These are phyloP conservation scores for Pachyrhizus erosus DNA, from an alignment of 306 rosid genomes.

Conservation along the genomic window DNA sequence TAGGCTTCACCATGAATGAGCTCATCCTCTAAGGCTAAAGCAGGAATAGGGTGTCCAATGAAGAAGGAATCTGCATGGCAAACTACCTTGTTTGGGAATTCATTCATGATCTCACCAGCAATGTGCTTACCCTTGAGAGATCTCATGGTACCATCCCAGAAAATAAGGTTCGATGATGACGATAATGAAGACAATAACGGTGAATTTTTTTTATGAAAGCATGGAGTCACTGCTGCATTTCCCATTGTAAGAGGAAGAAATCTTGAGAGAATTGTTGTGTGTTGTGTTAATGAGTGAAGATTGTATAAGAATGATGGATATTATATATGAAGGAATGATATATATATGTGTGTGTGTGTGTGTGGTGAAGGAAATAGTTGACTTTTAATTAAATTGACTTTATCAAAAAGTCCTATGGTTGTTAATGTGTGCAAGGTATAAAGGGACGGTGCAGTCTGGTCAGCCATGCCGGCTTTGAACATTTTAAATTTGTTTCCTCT, in stretches of 20 bases:
- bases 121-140: constrained; percentile 46
- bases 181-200: not conserved
- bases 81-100: constrained; percentile 72
- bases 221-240: constrained; percentile 55
- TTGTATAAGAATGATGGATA: not conserved
- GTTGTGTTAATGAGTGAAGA: not conserved
- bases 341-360: not conserved
- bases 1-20: constrained; percentile 67
- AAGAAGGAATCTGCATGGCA: constrained; percentile 81
- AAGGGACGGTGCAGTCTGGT: constrained; percentile 71
- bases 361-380: not conserved
- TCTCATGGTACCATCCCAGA: constrained; percentile 60
- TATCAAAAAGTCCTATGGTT: constrained; percentile 49
- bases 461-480: constrained; percentile 81
- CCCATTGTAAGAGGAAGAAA: constrained; percentile 47
- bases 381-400: constrained; percentile 48
- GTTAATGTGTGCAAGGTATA: not conserved
- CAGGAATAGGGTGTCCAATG: constrained; percentile 72
- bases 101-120: constrained; percentile 81
- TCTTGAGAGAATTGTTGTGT: not conserved
- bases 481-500: not conserved
- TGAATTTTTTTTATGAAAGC: constrained; percentile 43
- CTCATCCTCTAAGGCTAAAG: constrained; percentile 60
- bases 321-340: constrained; percentile 18
- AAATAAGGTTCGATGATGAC: constrained; percentile 49